Evolutionary conservation across 306 rosid genomes (phyloP), one percentile per base, ranked within the genome.

Genomic region (Lathyrus sativus): DNA sequence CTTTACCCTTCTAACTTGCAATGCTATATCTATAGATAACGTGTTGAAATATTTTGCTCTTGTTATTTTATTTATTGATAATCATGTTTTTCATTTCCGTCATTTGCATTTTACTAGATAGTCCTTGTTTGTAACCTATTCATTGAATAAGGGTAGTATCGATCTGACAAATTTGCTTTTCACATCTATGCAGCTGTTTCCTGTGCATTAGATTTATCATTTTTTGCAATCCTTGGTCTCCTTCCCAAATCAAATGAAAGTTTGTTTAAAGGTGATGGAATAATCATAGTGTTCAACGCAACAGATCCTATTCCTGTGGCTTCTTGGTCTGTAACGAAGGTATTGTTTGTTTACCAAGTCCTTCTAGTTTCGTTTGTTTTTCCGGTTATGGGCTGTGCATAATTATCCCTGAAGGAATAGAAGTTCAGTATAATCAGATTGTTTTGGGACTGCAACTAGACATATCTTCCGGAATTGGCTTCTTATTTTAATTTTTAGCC

Each of bases 301-400:
- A 75, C 85, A 45, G 86, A 87, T 78, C 99, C 97, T 69, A 67
- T 80, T 86, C 96, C 97, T 18, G 75, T 84, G 76, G 79, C 85
- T 71, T 79, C 88, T 51, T 88, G 93, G 96, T 86, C 97, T 41
- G 95, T 85, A 50, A 78, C 82, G 45, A 90, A 88, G 99, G 99
- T 93, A 85, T 29, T 28, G 8, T 31, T 49, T 74, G 9, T 62
- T 61, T 70, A 17, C 65, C 19, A 33, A 71, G 24, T 56, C n/a
- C 39, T 19, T 50, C 9, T 18, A 9, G 29, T 50, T 50, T 19
- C 2, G 13, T 18, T 9, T 9, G 12, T 5, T 18, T 50, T 31
- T 55, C 19, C 29, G 6, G 44, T 14, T 57, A 41, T 15, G 61
- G 5, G 24, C 58, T 10, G 8, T 37, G 44, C 37, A 14, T 59